Evolutionary conservation across 257 asterid species (phyloP).

Genomic region (Solanum sejunctum): DNA sequence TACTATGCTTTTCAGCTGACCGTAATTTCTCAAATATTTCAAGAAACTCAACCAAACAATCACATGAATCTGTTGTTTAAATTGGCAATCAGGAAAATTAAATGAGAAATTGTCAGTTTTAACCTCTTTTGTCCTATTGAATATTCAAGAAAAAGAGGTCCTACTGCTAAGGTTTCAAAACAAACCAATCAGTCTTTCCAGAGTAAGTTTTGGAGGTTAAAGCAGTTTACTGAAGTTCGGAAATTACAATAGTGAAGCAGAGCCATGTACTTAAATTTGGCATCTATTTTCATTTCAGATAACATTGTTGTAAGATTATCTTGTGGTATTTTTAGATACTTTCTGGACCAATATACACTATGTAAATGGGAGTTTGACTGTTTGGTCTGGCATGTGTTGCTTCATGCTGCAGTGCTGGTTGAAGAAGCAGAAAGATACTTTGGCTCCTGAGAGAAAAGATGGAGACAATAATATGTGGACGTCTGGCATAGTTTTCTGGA

Average conservation of each 20-base stretch:
- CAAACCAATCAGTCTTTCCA: background rate
- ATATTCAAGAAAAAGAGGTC: background rate
- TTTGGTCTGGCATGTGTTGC: background rate
- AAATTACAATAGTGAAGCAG: background rate
- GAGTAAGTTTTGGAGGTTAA: background rate
- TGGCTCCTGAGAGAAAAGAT: conserved; percentile 52
- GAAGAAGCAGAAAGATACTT: conserved; percentile 79
- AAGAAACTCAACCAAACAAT: background rate
- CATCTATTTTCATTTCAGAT: background rate
- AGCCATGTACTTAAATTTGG: background rate
- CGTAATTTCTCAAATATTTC: background rate
- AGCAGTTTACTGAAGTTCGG: background rate
- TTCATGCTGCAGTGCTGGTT: conserved; percentile 68
- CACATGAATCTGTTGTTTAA: background rate
- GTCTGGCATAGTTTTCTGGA: conserved; percentile 70
- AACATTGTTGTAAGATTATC: background rate
- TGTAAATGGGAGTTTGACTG: background rate
- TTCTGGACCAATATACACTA: background rate
- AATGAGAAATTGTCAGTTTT: background rate
- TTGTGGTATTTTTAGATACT: background rate
- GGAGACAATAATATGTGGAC: conserved; percentile 61
- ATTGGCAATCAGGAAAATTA: background rate
- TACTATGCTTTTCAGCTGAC: background rate
- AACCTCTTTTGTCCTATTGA: background rate
- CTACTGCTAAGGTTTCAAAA: background rate